These are phyloP conservation scores for Kodamaea nitidulidarum DNA, from an alignment of 805 yeast genomes.

Conservation along the genomic window DNA sequence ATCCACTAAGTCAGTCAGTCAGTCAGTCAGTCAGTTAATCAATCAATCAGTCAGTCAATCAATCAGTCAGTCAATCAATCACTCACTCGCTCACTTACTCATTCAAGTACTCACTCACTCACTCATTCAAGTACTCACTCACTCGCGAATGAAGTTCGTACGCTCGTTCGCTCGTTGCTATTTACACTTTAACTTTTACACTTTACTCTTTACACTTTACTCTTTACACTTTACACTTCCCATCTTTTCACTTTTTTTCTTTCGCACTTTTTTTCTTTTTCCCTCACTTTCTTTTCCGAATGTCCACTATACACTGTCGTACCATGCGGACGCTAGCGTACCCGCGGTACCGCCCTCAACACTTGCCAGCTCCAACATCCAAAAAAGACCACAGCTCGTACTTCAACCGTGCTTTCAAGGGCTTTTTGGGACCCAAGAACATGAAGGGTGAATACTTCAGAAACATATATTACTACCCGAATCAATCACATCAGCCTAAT, in stretches of 20 bases:
- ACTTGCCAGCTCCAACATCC: conserved; percentile 27
- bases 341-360: conserved; percentile 31
- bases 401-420: conserved; percentile 60
- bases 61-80: too few species aligned
- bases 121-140: too few species aligned
- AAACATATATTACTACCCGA: conserved; percentile 70
- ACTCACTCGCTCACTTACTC: too few species aligned
- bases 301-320: conserved; percentile 12
- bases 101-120: too few species aligned
- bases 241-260: background rate
- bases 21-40: too few species aligned
- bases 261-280: background rate
- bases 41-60: too few species aligned
- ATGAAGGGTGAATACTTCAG: conserved; percentile 74
- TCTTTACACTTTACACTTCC: background rate
- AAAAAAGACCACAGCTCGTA: conserved; percentile 47
- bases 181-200: too few species aligned
- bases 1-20: too few species aligned
- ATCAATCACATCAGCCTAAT: conserved; percentile 66
- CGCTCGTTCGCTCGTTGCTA: too few species aligned
- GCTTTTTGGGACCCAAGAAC: conserved; percentile 80
- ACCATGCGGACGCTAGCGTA: conserved; percentile 30
- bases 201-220: too few species aligned
- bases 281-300: background rate
- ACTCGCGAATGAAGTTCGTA: too few species aligned